A percentile compares a stretch with the other conserved stretches of the same genome.
Conservation (phyloP, 495 filamentous ascomycete genomes). For the Friedmanniomyces endolithicus region DNA sequence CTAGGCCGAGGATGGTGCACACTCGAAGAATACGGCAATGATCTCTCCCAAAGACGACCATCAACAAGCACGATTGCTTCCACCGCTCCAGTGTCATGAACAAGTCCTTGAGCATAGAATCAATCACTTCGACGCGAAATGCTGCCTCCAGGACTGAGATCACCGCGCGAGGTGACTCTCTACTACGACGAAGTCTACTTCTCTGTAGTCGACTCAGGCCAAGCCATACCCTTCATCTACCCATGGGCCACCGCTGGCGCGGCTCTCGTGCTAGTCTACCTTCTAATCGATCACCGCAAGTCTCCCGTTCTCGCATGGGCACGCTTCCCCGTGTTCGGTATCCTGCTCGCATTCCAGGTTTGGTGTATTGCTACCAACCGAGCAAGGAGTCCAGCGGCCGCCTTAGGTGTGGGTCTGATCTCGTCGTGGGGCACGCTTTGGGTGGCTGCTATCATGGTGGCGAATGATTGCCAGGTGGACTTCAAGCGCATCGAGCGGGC, state of each 20-base stretch:
- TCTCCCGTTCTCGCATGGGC: constrained; percentile 36
- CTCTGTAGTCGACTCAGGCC: constrained; percentile 23
- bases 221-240: constrained; percentile 41
- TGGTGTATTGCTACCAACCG: constrained; percentile 27
- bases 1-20: too few species aligned
- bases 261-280: constrained; percentile 42
- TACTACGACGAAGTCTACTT: constrained; percentile 19
- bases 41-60: too few species aligned
- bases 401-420: constrained; percentile 57
- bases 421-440: constrained; percentile 56
- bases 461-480: constrained; percentile 51
- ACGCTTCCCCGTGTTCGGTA: constrained; percentile 32
- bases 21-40: too few species aligned
- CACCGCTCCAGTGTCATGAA: too few species aligned
- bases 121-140: not conserved
- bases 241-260: constrained; percentile 41
- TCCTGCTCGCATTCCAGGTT: constrained; percentile 39
- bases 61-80: too few species aligned
- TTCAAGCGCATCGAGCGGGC: constrained; percentile 50
- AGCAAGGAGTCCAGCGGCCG: constrained; percentile 45
- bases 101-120: too few species aligned
- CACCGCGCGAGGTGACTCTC: constrained; percentile 13
- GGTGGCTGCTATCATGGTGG: constrained; percentile 48
- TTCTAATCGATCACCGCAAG: constrained; percentile 45
- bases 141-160: constrained; percentile 11